A percentile compares a stretch with the other conserved stretches of the same genome.
Evolutionary conservation across 129 eudicot species (phyloP).

Genomic region (Pittosporum tobira): DNA sequence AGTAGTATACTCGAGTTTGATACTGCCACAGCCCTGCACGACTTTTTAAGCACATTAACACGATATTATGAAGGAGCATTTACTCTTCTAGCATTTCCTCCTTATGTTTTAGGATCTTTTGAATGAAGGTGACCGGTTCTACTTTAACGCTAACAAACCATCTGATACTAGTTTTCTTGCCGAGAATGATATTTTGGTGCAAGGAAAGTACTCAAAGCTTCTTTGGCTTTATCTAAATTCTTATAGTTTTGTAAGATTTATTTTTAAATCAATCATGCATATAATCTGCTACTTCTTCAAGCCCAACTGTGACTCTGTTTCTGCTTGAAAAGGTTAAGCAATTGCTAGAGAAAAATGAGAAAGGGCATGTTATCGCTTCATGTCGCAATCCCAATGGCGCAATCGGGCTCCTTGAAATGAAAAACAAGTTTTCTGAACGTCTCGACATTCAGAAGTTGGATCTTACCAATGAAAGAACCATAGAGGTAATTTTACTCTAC

Average conservation of each 20-base stretch:
- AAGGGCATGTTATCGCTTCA: constrained; percentile 73
- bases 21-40: too few relatives aligned
- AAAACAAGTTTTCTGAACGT: constrained; percentile 52
- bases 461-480: constrained; percentile 75
- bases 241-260: too few relatives aligned
- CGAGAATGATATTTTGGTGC: too few relatives aligned
- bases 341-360: constrained; percentile 50
- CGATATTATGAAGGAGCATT: too few relatives aligned
- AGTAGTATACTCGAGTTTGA: too few relatives aligned
- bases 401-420: constrained; percentile 59
- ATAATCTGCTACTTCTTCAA: constrained; percentile 1
- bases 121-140: not conserved
- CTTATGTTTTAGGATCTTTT: not conserved
- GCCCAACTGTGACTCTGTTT: not conserved
- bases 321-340: constrained; percentile 55
- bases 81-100: not conserved
- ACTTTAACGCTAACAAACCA: too few relatives aligned
- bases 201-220: too few relatives aligned
- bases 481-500: constrained; percentile 46
- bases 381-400: constrained; percentile 76
- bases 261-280: not conserved
- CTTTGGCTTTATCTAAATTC: too few relatives aligned
- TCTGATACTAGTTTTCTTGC: too few relatives aligned
- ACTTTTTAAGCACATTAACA: too few relatives aligned
- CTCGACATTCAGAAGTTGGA: constrained; percentile 67